These are phyloP conservation scores for Jatropha podagrica DNA, from an alignment of 441 rosid species.

Conservation along the genomic window DNA sequence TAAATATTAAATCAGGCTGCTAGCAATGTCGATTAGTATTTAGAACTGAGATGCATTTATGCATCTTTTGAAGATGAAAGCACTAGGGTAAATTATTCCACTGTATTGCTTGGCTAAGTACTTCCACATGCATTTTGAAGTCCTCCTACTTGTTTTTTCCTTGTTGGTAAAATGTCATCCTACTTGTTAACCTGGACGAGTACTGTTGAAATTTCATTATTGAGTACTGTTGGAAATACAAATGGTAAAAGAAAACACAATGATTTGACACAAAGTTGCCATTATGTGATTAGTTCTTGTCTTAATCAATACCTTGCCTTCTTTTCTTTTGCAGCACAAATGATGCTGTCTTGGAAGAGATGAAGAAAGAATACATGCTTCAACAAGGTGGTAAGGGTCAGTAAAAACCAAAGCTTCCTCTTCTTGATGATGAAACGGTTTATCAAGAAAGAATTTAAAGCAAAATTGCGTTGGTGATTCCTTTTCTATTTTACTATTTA, in stretches of 20 bases:
- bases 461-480: background rate
- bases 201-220: too few relatives aligned
- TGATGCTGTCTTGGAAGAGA: constrained; percentile 70
- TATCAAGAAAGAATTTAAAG: background rate
- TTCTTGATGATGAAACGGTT: background rate
- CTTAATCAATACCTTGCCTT: background rate
- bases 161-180: too few relatives aligned
- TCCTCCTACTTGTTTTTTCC: background rate
- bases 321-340: constrained; percentile 55
- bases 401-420: constrained; percentile 26
- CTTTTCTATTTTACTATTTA: background rate
- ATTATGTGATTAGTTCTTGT: background rate
- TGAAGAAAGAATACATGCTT: constrained; percentile 71
- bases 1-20: background rate
- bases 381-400: constrained; percentile 52
- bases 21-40: background rate
- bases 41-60: background rate
- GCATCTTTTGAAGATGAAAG: background rate
- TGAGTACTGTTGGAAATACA: background rate
- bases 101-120: background rate
- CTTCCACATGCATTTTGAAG: background rate
- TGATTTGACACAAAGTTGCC: background rate
- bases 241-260: background rate
- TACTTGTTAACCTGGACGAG: too few relatives aligned
- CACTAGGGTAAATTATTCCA: background rate